Base-by-base conservation (phyloP, 768 basidiomycete genomes). In the Suillus luteus region DNA sequence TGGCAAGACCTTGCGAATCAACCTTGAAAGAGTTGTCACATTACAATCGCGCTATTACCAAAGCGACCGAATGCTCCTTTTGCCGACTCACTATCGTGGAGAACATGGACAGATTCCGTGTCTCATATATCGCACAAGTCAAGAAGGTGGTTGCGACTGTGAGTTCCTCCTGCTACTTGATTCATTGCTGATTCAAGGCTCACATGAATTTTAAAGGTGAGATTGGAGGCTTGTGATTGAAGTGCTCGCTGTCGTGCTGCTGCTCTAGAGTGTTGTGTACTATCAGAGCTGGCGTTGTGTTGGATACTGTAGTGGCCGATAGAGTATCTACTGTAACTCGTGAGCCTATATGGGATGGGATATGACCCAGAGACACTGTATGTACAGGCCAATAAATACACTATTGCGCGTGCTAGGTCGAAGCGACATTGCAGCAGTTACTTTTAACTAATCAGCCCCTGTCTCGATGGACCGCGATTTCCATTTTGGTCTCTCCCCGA, bases 1-100 rank as follows among this genome's bases (percentile, higher is more conserved):
- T 63, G 10, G 24, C 40, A 17, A 49, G 62, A 14, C 65, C 65
- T 35, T 38, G 58, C 48, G 43, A 31, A 7, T 63, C 65, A 7
- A 65, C 57, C 27, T 27, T 64, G 22, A 8, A 0, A 35, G 54
- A 35, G 8, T 12, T 14, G 27, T 33, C 38, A 11, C n/a, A 5
- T 38, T 62, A 46, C 27, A 57, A 27, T 41, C 35, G 11, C 17
- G 64, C 62, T 35, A 12, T 59, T 5, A 19, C 22, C 44, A 31
- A 27, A 17, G 52, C 41, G 27, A 10, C 17, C 38, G 35, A 8
- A 4, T 51, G 51, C 40, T 2, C 1, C n/a, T 10, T 7, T 33
- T 55, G 58, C 22, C 51, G 43, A 8, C 6, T 0, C 27, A 19
- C 9, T n/a, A 17, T 58, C 24, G n/a, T 31, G 19, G 59, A 35